A percentile compares a stretch with the other conserved stretches of the same genome.
Evolutionary conservation across 306 rosid genomes (phyloP).

Genomic region (Hippophae gyantsensis): DNA sequence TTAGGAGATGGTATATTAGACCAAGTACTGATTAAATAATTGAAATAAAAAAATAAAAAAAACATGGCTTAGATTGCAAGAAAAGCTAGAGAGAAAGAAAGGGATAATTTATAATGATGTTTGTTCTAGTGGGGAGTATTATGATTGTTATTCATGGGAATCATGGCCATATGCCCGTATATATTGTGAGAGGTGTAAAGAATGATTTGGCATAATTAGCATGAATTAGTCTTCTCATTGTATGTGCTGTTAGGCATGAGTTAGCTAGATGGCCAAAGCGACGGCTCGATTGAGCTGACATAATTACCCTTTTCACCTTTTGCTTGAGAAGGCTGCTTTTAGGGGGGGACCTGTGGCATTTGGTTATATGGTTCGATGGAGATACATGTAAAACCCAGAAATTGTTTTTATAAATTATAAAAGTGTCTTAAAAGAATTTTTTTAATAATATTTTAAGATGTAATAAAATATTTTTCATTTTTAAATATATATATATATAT

Average conservation of each 20-base stretch:
- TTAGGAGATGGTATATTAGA: conserved; percentile 15
- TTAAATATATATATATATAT: too few species aligned
- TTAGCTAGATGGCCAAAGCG: conserved; percentile 34
- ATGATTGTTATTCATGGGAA: neutral
- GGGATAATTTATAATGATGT: conserved; percentile 4
- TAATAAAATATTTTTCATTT: too few species aligned
- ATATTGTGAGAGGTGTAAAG: conserved; percentile 17
- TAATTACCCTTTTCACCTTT: neutral
- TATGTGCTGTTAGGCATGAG: conserved; percentile 32
- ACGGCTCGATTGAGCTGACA: neutral
- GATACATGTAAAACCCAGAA: too few species aligned
- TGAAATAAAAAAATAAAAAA: neutral
- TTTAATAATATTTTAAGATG: too few species aligned
- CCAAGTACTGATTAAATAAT: neutral
- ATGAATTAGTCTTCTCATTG: conserved; percentile 28
- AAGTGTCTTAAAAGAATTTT: too few species aligned
- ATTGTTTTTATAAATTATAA: too few species aligned
- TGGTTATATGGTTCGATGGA: too few species aligned
- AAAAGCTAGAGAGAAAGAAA: conserved; percentile 27
- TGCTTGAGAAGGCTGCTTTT: too few species aligned
- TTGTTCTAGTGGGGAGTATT: conserved; percentile 24
- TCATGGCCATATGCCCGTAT: neutral
- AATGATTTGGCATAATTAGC: conserved; percentile 40
- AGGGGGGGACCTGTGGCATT: too few species aligned
- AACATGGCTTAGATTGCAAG: conserved; percentile 41